Conservation (phyloP, 441 rosid species). For the Kokia cookei region DNA sequence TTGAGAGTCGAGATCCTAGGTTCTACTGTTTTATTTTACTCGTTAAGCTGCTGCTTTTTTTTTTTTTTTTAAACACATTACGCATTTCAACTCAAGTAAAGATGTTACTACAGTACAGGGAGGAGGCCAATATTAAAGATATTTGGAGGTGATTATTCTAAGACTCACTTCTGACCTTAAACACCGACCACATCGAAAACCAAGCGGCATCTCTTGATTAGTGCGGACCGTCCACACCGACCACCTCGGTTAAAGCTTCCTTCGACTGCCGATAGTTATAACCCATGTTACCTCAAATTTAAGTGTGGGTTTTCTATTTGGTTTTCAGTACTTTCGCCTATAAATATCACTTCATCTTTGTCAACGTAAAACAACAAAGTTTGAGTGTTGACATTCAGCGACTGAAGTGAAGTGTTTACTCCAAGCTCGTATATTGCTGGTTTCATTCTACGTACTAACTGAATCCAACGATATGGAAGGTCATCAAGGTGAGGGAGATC, state of each 20-base stretch:
- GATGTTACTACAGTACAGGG: not conserved
- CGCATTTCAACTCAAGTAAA: not conserved
- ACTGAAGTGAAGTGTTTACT: not conserved
- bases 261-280: not conserved
- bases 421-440: not conserved
- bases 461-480: conserved; percentile 22
- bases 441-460: not conserved
- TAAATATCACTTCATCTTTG: not conserved
- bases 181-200: not conserved
- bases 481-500: conserved; percentile 20
- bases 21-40: not conserved
- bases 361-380: not conserved
- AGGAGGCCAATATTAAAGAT: too few relatives aligned
- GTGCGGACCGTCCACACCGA: conserved; percentile 17
- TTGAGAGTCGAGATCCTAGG: not conserved
- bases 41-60: not conserved
- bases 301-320: not conserved
- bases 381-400: not conserved
- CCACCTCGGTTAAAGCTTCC: conserved; percentile 1
- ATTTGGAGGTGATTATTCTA: not conserved
- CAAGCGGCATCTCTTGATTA: conserved; percentile 13
- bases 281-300: not conserved
- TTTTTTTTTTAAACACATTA: not conserved
- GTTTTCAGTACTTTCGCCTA: not conserved
- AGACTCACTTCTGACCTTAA: not conserved